These are phyloP conservation scores for Magnusiomyces sp. DNA, from an alignment of 1,139 yeast species.

Conservation along the genomic window DNA sequence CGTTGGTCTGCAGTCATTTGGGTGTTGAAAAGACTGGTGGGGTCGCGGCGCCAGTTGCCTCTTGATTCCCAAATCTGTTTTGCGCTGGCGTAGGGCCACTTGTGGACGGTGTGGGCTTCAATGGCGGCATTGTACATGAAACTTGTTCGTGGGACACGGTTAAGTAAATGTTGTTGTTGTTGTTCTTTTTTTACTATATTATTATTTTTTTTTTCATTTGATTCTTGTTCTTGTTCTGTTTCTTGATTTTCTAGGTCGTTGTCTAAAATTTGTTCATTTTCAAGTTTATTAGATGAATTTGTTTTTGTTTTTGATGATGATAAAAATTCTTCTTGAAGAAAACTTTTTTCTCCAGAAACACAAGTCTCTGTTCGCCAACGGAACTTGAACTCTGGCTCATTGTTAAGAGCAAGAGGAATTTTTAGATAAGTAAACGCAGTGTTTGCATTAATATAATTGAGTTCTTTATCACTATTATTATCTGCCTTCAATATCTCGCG, in stretches of 20 bases:
- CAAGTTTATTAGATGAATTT: too few species aligned
- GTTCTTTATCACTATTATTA: background rate
- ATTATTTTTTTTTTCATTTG: conserved; percentile 8
- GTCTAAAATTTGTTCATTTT: too few species aligned
- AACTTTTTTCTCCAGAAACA: conserved; percentile 2
- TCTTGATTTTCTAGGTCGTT: conserved; percentile 3
- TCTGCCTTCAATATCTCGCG: background rate
- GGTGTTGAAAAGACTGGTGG: conserved; percentile 34
- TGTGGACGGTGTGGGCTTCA: conserved; percentile 53
- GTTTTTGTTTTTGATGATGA: conserved; percentile 7
- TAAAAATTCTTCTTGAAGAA: conserved; percentile 6
- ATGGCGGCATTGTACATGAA: conserved; percentile 55
- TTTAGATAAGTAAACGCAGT: conserved; percentile 46
- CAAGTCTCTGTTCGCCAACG: conserved; percentile 44
- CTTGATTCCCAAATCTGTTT: conserved; percentile 67
- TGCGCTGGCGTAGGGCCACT: conserved; percentile 45
- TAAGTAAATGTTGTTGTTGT: too few species aligned
- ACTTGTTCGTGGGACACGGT: conserved; percentile 40
- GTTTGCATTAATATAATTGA: conserved; percentile 34
- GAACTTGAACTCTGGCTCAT: conserved; percentile 42
- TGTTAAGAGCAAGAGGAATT: conserved; percentile 44
- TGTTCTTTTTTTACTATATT: conserved; percentile 21
- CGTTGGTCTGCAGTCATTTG: conserved; percentile 35
- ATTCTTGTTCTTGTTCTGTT: conserved; percentile 5
- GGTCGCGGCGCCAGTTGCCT: conserved; percentile 58